Percentiles rank a stretch among this genome's conserved stretches.
These are phyloP conservation scores for Hippophae tibetana DNA, from an alignment of 306 rosid species.

Conservation along the genomic window DNA sequence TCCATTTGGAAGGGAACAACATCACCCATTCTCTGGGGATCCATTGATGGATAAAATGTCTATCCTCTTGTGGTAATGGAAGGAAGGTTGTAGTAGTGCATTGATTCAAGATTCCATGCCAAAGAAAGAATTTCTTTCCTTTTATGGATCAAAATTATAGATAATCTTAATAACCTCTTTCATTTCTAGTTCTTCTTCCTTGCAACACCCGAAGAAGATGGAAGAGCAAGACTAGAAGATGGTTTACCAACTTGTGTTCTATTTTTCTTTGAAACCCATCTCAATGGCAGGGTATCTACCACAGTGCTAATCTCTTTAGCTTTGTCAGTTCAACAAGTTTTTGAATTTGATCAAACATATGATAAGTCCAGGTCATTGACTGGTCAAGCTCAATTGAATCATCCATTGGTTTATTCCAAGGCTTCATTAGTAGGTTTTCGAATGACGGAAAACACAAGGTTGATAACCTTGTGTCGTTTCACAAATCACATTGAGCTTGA, in stretches of 20 bases:
- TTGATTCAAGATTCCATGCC: too few relatives aligned
- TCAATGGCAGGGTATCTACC: slow-evolving; percentile 63
- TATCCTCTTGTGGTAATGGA: too few relatives aligned
- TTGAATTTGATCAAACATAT: slow-evolving; percentile 67
- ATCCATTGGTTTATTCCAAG: slow-evolving; percentile 57
- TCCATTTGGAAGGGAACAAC: too few relatives aligned
- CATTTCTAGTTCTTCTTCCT: slow-evolving; percentile 38
- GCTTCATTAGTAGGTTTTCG: slow-evolving; percentile 41
- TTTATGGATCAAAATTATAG: too few relatives aligned
- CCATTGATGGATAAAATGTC: too few relatives aligned
- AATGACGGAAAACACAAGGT: slow-evolving; percentile 64
- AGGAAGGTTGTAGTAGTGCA: too few relatives aligned
- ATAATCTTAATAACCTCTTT: slow-evolving; percentile 43
- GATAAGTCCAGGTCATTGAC: slow-evolving; percentile 71
- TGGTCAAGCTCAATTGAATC: slow-evolving; percentile 60
- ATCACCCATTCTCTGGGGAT: too few relatives aligned
- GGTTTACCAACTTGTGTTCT: slow-evolving; percentile 49
- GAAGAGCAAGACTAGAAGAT: slow-evolving; percentile 28
- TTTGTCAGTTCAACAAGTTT: slow-evolving; percentile 57
- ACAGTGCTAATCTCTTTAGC: slow-evolving; percentile 49
- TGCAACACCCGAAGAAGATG: slow-evolving; percentile 21
- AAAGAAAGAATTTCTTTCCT: too few relatives aligned
- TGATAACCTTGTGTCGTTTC: slow-evolving; percentile 36
- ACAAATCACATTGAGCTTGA: slow-evolving; percentile 69
- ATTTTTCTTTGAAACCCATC: slow-evolving; percentile 48